Evolutionary conservation across 202 grass and related monocot species (phyloP), one percentile per base, ranked within the genome.

Genomic region (Zoysia matrella): DNA sequence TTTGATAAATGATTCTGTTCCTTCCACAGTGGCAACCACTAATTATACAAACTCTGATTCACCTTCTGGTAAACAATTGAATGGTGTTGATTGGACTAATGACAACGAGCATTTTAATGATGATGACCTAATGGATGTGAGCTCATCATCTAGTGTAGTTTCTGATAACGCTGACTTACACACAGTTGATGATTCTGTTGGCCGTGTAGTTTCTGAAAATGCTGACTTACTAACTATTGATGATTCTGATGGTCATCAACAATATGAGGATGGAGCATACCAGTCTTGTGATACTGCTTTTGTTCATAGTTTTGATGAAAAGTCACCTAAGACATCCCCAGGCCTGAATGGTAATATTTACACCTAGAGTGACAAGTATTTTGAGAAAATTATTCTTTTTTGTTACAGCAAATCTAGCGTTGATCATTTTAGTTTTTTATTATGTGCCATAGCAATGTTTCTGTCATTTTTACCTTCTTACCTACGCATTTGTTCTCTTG

Each of bases 91-190:
- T 82, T 85, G 78, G 73, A 55, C 47, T 52, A 85, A 80, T 14
- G 81, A 90, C 10, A 82, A 88, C 80, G 89, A 91, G 44, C 62
- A 79, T 80, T 93, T 73, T 61, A 73, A 83, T 50, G 76, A 93
- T 86, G 88, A 84, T 53, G 83, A 95, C 67, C 81, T 91, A 30
- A 97, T 93, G 86, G 88, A 86, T 41, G 73, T 95, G 75, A 91
- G 86, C 56, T 91, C 88, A 72, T 86, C 92, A 62, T 91, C 89
- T 56, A 88, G 83, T 88, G 71, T 82, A 60, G 75, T 60, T 44
- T 93, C 95, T 43, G 88, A 69, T 49, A 75, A 52, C 65, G 71
- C 48, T 10, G 66, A 78, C 45, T 64, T 48, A 14, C 50, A 86
- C 22, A 22, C 22, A 22, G 22, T 22, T 22, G 22, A 22, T 22